Evolutionary conservation across 2,329 filamentous ascomycete genomes (phyloP).

Genomic region (Corinectria fuckeliana): DNA sequence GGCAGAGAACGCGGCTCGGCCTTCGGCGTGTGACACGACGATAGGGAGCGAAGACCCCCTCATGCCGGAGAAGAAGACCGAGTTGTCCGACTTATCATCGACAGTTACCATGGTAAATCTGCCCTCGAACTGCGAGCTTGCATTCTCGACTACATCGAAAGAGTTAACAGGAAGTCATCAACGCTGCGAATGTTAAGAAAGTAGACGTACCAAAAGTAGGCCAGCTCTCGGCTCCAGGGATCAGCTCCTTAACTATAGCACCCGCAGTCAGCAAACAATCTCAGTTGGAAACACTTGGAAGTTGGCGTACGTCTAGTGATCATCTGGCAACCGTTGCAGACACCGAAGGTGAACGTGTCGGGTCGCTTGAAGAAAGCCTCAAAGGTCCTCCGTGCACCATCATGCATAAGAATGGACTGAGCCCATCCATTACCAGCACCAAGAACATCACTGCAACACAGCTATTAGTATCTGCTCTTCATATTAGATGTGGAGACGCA

Average conservation of each 20-base stretch:
- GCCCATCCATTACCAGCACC: slow-evolving; percentile 98
- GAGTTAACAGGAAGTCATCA: slow-evolving; percentile 3
- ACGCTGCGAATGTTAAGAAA: not conserved
- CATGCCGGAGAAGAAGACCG: slow-evolving; percentile 38
- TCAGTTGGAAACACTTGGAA: no score
- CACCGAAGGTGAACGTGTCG: slow-evolving; percentile 91
- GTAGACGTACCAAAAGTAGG: slow-evolving; percentile 64
- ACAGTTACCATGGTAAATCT: slow-evolving; percentile 38
- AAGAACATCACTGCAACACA: slow-evolving; percentile 60
- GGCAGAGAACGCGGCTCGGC: slow-evolving; percentile 74
- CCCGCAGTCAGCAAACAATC: slow-evolving; percentile 1
- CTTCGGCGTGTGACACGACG: slow-evolving; percentile 57
- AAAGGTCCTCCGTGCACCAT: slow-evolving; percentile 78
- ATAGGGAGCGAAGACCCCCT: slow-evolving; percentile 37
- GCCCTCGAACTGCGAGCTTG: slow-evolving; percentile 40
- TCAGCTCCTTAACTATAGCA: slow-evolving; percentile 34
- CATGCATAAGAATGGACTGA: slow-evolving; percentile 87
- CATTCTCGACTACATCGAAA: slow-evolving; percentile 72
- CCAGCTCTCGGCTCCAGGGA: slow-evolving; percentile 38
- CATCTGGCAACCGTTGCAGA: slow-evolving; percentile 99
- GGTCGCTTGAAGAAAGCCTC: slow-evolving; percentile 82
- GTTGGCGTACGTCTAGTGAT: slow-evolving; percentile 63
- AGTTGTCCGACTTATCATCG: slow-evolving; percentile 33
- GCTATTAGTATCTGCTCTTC: slow-evolving; percentile 7
- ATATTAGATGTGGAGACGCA: not conserved